These are phyloP conservation scores for Pyrenochaeta sp. DNA, from an alignment of 2,329 filamentous ascomycete genomes.

Conservation along the genomic window DNA sequence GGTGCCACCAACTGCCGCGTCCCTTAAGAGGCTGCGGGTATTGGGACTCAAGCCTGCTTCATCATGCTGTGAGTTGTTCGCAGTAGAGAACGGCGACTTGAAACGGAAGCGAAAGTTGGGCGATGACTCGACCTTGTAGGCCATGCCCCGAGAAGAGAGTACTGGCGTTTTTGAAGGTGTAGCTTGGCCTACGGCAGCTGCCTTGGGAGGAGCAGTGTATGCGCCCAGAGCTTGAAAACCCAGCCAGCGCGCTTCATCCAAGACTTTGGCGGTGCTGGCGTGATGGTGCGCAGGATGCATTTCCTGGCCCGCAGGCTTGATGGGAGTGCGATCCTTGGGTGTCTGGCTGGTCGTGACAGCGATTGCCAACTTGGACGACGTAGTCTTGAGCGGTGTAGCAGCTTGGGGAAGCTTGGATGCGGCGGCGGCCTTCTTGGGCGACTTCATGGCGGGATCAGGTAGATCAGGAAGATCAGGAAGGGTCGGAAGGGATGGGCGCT, in stretches of 20 bases:
- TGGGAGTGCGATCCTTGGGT: slow-evolving; percentile 69
- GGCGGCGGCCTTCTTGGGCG: slow-evolving; percentile 28
- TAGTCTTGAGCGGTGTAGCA: slow-evolving; percentile 57
- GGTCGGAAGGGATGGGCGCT: slow-evolving; percentile 27
- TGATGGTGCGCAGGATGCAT: slow-evolving; percentile 92
- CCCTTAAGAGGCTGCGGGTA: slow-evolving; percentile 67
- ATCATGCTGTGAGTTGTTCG: slow-evolving; percentile 74
- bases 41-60: slow-evolving; percentile 58
- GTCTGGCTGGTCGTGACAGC: slow-evolving; percentile 37
- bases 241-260: slow-evolving; percentile 80
- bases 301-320: slow-evolving; percentile 76
- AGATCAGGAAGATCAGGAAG: slow-evolving; percentile 30
- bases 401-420: slow-evolving; percentile 35
- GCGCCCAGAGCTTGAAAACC: slow-evolving; percentile 76
- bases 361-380: slow-evolving; percentile 29
- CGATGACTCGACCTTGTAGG: slow-evolving; percentile 50
- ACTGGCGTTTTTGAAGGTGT: slow-evolving; percentile 69
- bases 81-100: slow-evolving; percentile 62
- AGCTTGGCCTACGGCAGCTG: slow-evolving; percentile 57
- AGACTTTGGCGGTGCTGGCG: slow-evolving; percentile 73
- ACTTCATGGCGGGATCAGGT: slow-evolving; percentile 28
- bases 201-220: slow-evolving; percentile 57
- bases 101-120: slow-evolving; percentile 73
- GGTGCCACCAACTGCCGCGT: slow-evolving; percentile 69
- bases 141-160: slow-evolving; percentile 26